Conservation (phyloP, 805 yeast genomes). For the Metschnikowia proteae region DNA sequence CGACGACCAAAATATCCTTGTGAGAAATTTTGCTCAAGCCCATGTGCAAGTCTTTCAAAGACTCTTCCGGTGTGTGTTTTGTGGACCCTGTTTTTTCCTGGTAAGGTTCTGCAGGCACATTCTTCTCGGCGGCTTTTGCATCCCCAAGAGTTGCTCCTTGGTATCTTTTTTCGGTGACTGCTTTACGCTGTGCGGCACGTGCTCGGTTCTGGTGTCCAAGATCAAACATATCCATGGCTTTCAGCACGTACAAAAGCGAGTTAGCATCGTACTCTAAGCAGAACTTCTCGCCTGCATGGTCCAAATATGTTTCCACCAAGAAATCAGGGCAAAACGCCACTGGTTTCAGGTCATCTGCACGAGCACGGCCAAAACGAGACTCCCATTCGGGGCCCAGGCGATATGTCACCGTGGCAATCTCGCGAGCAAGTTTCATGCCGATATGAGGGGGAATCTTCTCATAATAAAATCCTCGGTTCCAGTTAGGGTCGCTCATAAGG, state of each 20-base stretch:
- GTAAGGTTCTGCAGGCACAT: slow-evolving; percentile 50
- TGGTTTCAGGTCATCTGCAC: slow-evolving; percentile 71
- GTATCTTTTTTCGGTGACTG: slow-evolving; percentile 27
- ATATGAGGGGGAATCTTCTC: slow-evolving; percentile 81
- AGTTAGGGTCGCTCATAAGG: slow-evolving; percentile 89
- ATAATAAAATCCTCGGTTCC: slow-evolving; percentile 89
- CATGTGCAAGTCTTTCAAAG: slow-evolving; percentile 53
- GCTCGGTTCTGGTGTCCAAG: slow-evolving; percentile 50
- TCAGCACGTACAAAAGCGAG: slow-evolving; percentile 79
- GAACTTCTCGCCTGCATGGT: slow-evolving; percentile 93
- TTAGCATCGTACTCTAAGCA: slow-evolving; percentile 89
- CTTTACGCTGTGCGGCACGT: slow-evolving; percentile 42
- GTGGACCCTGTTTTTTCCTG: slow-evolving; percentile 47
- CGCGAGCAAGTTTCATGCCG: slow-evolving; percentile 92
- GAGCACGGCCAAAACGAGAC: slow-evolving; percentile 79
- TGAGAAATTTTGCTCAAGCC: slow-evolving; percentile 65
- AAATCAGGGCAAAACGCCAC: slow-evolving; percentile 95
- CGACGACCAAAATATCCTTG: slow-evolving; percentile 71
- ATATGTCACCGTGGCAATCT: slow-evolving; percentile 90
- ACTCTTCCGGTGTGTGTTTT: slow-evolving; percentile 50
- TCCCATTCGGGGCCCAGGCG: slow-evolving; percentile 98
- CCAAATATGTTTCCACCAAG: slow-evolving; percentile 85
- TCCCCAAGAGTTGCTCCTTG: slow-evolving; percentile 5
- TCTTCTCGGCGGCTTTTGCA: slow-evolving; percentile 7
- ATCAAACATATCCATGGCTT: slow-evolving; percentile 94